phyloP scores from a whole-genome alignment of 23 red algal genomes.

The Chondrus crispus region DNA sequence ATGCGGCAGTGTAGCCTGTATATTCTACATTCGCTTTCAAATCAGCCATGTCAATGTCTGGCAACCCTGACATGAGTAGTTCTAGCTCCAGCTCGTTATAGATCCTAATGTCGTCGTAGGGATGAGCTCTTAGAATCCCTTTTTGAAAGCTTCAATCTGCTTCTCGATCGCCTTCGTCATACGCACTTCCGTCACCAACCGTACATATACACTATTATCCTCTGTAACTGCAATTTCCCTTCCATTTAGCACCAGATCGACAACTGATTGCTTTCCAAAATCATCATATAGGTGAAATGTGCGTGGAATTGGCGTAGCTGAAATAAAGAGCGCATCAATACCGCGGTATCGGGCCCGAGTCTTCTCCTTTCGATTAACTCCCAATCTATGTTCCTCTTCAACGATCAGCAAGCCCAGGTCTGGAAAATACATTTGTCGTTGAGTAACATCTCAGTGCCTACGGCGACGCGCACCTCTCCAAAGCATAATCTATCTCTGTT shows the following conservation, averaged over 20 bases:
- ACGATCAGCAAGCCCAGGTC: no score
- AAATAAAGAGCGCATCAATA: no score
- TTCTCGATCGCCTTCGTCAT: conserved; percentile 87
- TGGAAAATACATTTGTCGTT: no score
- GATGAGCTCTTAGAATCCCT: conserved; percentile 89
- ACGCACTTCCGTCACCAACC: conserved; percentile 79
- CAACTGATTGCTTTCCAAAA: conserved; percentile 82
- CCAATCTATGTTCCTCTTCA: no score
- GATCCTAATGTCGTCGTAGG: conserved; percentile 59
- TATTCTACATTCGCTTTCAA: conserved; percentile 91
- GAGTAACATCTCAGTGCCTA: no score
- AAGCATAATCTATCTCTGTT: no score
- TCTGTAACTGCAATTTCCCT: conserved; percentile 86
- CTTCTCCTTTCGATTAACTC: no score
- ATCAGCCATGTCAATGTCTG: conserved; percentile 92
- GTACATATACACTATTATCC: conserved; percentile 92
- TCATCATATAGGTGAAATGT: no score
- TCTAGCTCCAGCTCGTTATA: conserved; percentile 96
- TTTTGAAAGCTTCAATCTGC: conserved; percentile 84
- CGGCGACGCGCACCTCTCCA: no score
- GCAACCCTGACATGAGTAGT: conserved; percentile 84
- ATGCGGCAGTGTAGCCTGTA: conserved; percentile 70
- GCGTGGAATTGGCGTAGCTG: no score
- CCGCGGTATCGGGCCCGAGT: no score
- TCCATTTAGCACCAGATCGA: conserved; percentile 84